Evolutionary conservation across 1,284 basidiomycete species (phyloP).

Genomic region (Peniophora sp.): DNA sequence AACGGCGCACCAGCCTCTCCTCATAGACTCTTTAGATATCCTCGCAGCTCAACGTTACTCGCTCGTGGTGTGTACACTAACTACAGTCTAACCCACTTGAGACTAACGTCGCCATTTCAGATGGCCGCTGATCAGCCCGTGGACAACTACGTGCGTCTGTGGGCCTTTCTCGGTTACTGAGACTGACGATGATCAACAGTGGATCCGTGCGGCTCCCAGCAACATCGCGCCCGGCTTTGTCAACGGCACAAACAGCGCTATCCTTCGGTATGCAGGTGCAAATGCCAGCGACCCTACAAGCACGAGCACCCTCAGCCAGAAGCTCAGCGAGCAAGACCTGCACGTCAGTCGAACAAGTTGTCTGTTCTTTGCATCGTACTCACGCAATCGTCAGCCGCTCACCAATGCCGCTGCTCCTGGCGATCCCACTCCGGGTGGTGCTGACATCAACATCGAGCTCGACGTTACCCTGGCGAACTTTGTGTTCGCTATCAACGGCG

Average conservation of each 20-base stretch:
- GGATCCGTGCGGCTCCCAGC: conserved; percentile 13
- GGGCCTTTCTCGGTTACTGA: not conserved
- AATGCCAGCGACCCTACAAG: conserved; percentile 32
- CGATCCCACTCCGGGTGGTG: conserved; percentile 16
- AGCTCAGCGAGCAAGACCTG: conserved; percentile 22
- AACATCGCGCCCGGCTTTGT: conserved; percentile 11
- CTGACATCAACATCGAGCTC: conserved; percentile 21
- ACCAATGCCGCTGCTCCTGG: conserved; percentile 14
- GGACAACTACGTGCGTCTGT: conserved; percentile 26
- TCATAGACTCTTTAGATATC: conserved; percentile 32
- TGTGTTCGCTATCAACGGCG: conserved; percentile 20
- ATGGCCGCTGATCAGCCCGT: conserved; percentile 24
- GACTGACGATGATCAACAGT: conserved; percentile 5
- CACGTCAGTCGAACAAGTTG: conserved; percentile 9
- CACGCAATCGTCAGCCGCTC: not conserved
- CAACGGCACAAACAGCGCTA: conserved; percentile 38
- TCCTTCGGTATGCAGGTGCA: conserved; percentile 46
- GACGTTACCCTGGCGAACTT: conserved; percentile 9
- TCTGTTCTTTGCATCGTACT: conserved; percentile 2
- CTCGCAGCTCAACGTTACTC: conserved; percentile 17
- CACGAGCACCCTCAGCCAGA: conserved; percentile 15
- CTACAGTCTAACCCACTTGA: not conserved
- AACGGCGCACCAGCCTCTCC: conserved; percentile 26
- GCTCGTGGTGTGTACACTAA: not conserved
- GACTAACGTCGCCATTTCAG: conserved; percentile 33